phyloP scores from a whole-genome alignment of 73 alveolate species.

The Paramecium primaurelia region DNA sequence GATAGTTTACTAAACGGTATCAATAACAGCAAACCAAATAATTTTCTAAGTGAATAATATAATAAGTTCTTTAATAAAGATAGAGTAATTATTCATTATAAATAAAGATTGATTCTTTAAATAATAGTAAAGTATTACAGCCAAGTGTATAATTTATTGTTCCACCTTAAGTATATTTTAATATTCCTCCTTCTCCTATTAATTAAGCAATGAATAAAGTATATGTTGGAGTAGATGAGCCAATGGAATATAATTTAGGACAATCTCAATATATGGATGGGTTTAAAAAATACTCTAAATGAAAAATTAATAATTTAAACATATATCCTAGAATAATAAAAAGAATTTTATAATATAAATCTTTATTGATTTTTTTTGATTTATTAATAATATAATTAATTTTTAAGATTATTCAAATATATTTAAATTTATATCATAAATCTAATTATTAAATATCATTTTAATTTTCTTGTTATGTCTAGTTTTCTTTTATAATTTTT shows the following conservation, averaged over 20 bases:
- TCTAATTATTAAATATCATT: neutral
- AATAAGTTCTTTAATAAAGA: neutral
- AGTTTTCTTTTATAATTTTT: neutral
- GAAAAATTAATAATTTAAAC: neutral
- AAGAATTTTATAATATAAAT: too few relatives aligned
- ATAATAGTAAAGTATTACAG: neutral
- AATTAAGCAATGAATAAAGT: neutral
- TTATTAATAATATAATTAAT: too few relatives aligned
- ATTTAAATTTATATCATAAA: too few relatives aligned
- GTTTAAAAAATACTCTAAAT: neutral
- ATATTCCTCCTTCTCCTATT: neutral
- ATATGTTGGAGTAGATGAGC: constrained; percentile 4
- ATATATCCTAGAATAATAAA: neutral
- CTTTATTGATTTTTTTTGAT: neutral
- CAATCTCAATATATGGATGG: neutral
- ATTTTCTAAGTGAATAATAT: neutral
- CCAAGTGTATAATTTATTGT: neutral
- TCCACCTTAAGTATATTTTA: neutral
- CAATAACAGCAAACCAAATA: neutral
- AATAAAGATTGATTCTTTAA: neutral
- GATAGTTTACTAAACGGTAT: neutral
- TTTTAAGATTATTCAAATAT: too few relatives aligned
- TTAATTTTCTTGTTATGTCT: neutral
- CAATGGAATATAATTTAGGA: neutral
- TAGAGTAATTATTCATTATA: neutral